Evolutionary conservation across 306 rosid genomes (phyloP), one percentile per base, ranked within the genome.

Genomic region (Neltuma alba): DNA sequence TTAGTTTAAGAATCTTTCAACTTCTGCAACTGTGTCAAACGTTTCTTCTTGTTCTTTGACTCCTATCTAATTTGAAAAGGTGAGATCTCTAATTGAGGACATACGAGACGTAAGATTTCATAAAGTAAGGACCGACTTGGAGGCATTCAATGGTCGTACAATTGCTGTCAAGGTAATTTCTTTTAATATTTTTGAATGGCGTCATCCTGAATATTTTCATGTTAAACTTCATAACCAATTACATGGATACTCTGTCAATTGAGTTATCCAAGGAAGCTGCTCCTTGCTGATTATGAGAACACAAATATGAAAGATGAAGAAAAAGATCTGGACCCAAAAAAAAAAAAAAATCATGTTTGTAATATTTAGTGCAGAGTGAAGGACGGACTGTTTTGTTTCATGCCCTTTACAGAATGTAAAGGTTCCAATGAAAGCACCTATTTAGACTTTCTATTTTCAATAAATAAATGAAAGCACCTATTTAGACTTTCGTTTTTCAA

Each of bases 11-110:
- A 42, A 72, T 11, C 76, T 86, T 44, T 31, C 27, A 23, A 70
- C 65, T 83, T 77, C 44, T 44, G 50, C 54, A 68, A 66, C 30
- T 66, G 40, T 79, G 72, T 55, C 37, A 30, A 76, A 47, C 69
- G 31, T 42, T 71, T 79, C 72, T 63, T 74, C 36, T 73, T n/a
- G 48, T 30, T 60, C 68, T 72, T n/a, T n/a, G 82, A 79, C 77
- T 52, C 72, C 58, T 67, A 60, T 79, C 31, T 79, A n/a, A 20
- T 52, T 75, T 70, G 47, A 83, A 28, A 60, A 91, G 97, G 97
- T 89, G 89, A 90, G 97, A 79, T 91, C 99, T 82, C 89, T 96
- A n/a, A 80, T 93, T 73, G 98, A 93, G 80, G 99, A 96, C 79
- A 93, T 96, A 76, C 88, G 92, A 74, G 90, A 93, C 82, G 97